Evolutionary conservation across 352 stramenopile genomes (phyloP), one percentile per base, ranked within the genome.

Genomic region (Pythium diclinum): DNA sequence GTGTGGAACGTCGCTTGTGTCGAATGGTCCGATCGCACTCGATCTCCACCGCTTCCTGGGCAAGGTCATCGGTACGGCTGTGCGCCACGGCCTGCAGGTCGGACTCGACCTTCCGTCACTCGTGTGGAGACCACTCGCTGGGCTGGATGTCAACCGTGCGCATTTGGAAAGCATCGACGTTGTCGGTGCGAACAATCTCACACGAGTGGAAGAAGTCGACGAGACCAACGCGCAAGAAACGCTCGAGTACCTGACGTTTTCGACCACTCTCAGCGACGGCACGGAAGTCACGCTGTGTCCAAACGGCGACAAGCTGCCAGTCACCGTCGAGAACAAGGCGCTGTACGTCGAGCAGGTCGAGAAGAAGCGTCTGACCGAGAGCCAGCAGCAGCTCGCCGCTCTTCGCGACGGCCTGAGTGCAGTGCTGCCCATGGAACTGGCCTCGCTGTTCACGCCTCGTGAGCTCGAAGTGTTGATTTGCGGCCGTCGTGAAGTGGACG

Each of bases 391-490:
- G 61, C 74, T 96, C 3, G 76, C 79, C 17, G 83, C 87, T 8
- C 58, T 95, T 17, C 81, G 85, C 51, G 84, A 94, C 23, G 87
- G 98, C 1, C 72, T 99, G 48, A 94, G 84, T 42, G 89, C 89
- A 56, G 97, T 99, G 17, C 72, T 99, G 21, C 98, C 98, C 3
- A 89, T 98, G 74, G 97, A 99, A 69, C 68, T 99, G 11, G 87
- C 99, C 23, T 80, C 92, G 11, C 67, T 99, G 33, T 99, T 99
- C 66, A 97, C 92, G n/a, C 85, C 92, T 23, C 84, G 91, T 17
- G 97, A 99, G 71, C 77, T 99, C 8, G 94, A 99, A 73, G 89
- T 96, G 53, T 69, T 99, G 16, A 90, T 99, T 49, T 99, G 97
- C 69, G 97, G 97, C 32, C 96, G 92, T 48, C 85, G 91, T 36